Conservation (phyloP, 148 eudicot species). For the Limonium bicolor region DNA sequence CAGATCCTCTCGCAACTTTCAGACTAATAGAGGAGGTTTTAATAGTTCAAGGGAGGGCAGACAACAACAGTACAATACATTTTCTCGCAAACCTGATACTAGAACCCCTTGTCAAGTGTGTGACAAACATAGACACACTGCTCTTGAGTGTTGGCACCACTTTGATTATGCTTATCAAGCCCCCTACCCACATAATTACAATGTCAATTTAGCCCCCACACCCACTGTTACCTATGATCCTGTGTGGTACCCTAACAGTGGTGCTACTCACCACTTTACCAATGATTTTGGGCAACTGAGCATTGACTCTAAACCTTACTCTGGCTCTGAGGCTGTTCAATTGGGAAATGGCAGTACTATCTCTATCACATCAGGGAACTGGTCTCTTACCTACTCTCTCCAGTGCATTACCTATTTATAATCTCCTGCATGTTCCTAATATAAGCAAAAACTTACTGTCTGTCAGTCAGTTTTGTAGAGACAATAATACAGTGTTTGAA, state of each 20-base stretch:
- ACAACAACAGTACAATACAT: no score
- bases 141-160: background rate
- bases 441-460: background rate
- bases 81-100: background rate
- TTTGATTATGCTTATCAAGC: background rate
- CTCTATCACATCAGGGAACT: no score
- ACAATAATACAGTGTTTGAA: background rate
- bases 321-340: background rate
- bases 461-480: background rate
- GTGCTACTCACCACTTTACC: background rate
- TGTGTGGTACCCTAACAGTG: background rate
- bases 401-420: no score
- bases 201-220: background rate
- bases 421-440: no score
- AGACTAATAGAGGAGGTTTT: no score
- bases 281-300: background rate
- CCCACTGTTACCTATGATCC: no score
- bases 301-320: background rate
- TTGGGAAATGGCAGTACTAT: no score
- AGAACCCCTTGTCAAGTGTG: background rate
- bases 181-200: background rate
- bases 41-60: no score
- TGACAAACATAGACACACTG: background rate
- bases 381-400: no score
- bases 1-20: no score